These are phyloP conservation scores for Saturnispora silvae DNA, from an alignment of 805 yeast species.

Conservation along the genomic window DNA sequence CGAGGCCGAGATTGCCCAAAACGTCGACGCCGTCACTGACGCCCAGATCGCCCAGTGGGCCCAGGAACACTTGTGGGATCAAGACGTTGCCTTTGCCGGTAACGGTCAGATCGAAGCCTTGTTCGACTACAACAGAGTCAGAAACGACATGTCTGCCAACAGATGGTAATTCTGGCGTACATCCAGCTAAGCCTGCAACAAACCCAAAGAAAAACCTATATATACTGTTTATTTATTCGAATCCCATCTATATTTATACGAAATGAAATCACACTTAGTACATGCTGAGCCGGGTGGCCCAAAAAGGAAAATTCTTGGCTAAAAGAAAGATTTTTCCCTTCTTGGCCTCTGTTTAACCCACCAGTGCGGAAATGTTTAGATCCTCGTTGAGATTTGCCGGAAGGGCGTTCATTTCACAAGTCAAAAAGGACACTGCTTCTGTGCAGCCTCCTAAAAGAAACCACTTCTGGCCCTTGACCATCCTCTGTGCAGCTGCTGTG, in stretches of 20 bases:
- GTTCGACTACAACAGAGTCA: slow-evolving; percentile 74
- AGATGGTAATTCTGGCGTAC: slow-evolving; percentile 50
- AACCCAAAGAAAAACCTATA: no score
- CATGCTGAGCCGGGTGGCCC: no score
- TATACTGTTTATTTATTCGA: not conserved
- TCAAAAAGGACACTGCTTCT: no score
- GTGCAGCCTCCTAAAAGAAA: slow-evolving; percentile 4
- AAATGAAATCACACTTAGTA: not conserved
- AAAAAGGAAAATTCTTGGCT: no score
- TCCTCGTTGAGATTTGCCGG: not conserved
- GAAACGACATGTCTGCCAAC: slow-evolving; percentile 85
- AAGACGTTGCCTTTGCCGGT: slow-evolving; percentile 73
- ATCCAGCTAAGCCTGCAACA: no score
- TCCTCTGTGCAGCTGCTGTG: slow-evolving; percentile 22
- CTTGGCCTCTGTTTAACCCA: not conserved
- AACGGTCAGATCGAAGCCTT: slow-evolving; percentile 80
- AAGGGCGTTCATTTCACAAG: no score
- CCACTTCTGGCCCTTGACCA: slow-evolving; percentile 19
- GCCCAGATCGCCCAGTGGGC: slow-evolving; percentile 66
- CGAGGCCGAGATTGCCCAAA: slow-evolving; percentile 44
- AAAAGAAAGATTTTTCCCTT: not conserved
- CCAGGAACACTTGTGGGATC: slow-evolving; percentile 66
- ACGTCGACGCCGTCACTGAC: slow-evolving; percentile 54
- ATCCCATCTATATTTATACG: slow-evolving; percentile 1
- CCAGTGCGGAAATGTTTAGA: slow-evolving; percentile 1